Conservation (phyloP, 768 basidiomycete species). For the Strobilomyces confusus region DNA sequence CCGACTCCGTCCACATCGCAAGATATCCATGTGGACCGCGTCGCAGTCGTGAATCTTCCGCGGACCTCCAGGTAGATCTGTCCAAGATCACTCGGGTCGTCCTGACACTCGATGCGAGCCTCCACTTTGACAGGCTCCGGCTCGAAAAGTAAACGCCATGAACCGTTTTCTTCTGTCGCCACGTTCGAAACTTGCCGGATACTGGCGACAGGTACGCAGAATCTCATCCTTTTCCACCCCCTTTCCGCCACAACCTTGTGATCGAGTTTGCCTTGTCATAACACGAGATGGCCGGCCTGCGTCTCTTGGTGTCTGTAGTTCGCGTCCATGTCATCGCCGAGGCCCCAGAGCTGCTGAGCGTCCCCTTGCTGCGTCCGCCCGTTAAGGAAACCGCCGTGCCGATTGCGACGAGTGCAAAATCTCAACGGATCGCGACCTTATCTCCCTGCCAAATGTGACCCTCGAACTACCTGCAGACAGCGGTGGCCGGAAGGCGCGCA, state of each 20-base stretch:
- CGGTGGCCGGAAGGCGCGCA: constrained; percentile 18
- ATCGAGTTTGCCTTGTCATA: constrained; percentile 8
- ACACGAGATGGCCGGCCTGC: background rate
- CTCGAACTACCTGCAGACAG: constrained; percentile 5
- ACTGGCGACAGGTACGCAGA: constrained; percentile 10
- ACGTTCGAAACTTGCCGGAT: constrained; percentile 11
- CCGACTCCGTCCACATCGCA: constrained; percentile 31
- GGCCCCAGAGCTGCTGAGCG: background rate
- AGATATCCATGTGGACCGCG: constrained; percentile 29
- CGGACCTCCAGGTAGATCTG: constrained; percentile 29
- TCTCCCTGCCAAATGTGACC: constrained; percentile 22
- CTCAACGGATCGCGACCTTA: constrained; percentile 31
- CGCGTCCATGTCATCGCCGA: constrained; percentile 14
- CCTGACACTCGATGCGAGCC: constrained; percentile 19
- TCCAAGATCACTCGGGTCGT: constrained; percentile 20
- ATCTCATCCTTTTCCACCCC: constrained; percentile 27
- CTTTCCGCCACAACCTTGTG: constrained; percentile 21
- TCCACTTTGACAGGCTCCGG: background rate
- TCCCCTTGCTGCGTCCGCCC: background rate
- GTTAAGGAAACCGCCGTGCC: constrained; percentile 9
- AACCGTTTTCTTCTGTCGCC: constrained; percentile 1
- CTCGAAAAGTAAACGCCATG: constrained; percentile 21
- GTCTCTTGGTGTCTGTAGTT: constrained; percentile 13
- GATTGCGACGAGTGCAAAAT: constrained; percentile 9
- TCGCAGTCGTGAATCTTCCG: constrained; percentile 30